Evolutionary conservation across 1,139 yeast genomes (phyloP), one percentile per base, ranked within the genome.

Genomic region (Eremothecium gossypii): DNA sequence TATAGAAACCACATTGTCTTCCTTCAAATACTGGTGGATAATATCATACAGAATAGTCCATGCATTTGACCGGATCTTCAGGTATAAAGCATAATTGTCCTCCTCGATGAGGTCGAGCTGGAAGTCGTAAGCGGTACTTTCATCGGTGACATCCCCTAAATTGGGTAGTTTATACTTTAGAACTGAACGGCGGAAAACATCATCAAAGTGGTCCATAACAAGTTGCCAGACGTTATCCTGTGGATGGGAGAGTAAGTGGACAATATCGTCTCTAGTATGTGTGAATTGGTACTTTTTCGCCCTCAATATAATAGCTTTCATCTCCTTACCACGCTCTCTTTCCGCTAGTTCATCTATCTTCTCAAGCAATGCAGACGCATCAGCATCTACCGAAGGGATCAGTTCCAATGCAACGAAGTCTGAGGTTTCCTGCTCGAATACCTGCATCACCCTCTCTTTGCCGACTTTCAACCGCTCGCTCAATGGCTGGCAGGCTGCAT

Each of bases 11-110:
- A 78, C 68, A 13, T 70, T 74, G 39, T 79, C 86, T 47, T 75
- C 81, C 13, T 74, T 72, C 41, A 82, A 61, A 43, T 74, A 72
- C 45, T 79, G 83, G 49, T 73, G 80, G 39, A 82, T 68, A 13
- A 76, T 66, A 3, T 69, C 70, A 48, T 79, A 73, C 49, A 87
- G 75, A 27, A 69, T 65, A 30, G 66, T 58, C 96, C 97, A 89
- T 1, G 85, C 73, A 38, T 68, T 65, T 49, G 68, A 68, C 39
- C 71, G 66, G 42, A 86, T 67, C 36, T 67, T 68, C 17, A 60
- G 56, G 8, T 66, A 62, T 1, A 77, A 70, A 2, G 54, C 52
- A 2, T 49, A 50, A 52, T 78, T 80, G 27, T 65, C 68, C 2
- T 63, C 68, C 1, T 52, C 57, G 2, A 69, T 44, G 1, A 79